phyloP scores from a whole-genome alignment of 805 yeast genomes.

The Saccharomyces paradoxus region DNA sequence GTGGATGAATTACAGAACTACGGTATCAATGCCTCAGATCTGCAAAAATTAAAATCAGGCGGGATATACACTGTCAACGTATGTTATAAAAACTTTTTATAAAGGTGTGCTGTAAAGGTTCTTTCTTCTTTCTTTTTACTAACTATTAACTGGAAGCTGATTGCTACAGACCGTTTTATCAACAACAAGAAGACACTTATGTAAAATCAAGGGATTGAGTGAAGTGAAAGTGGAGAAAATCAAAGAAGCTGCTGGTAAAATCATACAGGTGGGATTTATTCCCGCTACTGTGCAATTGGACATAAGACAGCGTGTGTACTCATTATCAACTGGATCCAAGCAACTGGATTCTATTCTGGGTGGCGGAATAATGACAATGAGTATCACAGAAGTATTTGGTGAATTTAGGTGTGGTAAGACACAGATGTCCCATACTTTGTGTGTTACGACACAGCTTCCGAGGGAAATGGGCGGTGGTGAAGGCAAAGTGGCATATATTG shows the following conservation, averaged over 20 bases:
- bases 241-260: slow-evolving; percentile 62
- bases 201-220: slow-evolving; percentile 61
- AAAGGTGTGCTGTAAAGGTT: not conserved
- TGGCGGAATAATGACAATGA: slow-evolving; percentile 71
- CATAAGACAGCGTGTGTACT: slow-evolving; percentile 52
- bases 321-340: slow-evolving; percentile 64
- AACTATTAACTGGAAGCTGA: not conserved
- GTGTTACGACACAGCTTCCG: slow-evolving; percentile 69
- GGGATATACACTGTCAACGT: slow-evolving; percentile 65
- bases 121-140: not conserved
- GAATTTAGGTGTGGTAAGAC: slow-evolving; percentile 78
- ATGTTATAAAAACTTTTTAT: slow-evolving; percentile 21
- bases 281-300: slow-evolving; percentile 65
- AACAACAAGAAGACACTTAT: slow-evolving; percentile 56
- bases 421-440: slow-evolving; percentile 71
- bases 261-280: slow-evolving; percentile 60
- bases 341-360: slow-evolving; percentile 62
- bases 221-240: slow-evolving; percentile 74
- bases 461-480: slow-evolving; percentile 68
- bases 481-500: slow-evolving; percentile 72
- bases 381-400: slow-evolving; percentile 72
- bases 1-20: slow-evolving; percentile 51
- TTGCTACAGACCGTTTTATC: slow-evolving; percentile 39
- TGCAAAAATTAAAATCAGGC: slow-evolving; percentile 54
- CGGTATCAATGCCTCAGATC: slow-evolving; percentile 67